Percentiles rank a stretch among this genome's conserved stretches.
Evolutionary conservation across 208 protist species (phyloP).

Genomic region (Leptomonas seymouri): DNA sequence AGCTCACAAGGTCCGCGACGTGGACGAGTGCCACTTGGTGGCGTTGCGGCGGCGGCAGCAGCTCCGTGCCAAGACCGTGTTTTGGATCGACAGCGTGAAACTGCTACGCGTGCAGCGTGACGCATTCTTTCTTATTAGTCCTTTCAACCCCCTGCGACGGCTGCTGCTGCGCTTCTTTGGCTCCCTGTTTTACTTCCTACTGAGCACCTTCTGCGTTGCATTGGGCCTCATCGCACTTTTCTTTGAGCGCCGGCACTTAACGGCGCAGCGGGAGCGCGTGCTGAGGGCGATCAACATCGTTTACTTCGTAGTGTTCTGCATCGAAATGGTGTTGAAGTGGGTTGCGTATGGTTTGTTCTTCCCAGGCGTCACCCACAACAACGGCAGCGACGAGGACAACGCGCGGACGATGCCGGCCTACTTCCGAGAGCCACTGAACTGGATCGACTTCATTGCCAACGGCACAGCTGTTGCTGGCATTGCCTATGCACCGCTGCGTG

Average conservation of each 20-base stretch:
- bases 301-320: slow-evolving; percentile 54
- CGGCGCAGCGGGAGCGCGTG: slow-evolving; percentile 2
- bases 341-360: slow-evolving; percentile 44
- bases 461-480: slow-evolving; percentile 46
- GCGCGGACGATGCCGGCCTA: slow-evolving; percentile 29
- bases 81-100: neutral
- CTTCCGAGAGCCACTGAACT: slow-evolving; percentile 50
- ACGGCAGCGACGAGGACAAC: neutral
- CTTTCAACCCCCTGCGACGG: slow-evolving; percentile 28
- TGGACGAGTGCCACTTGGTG: neutral
- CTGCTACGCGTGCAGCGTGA: slow-evolving; percentile 6
- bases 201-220: slow-evolving; percentile 37
- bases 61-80: neutral
- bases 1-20: neutral
- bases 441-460: slow-evolving; percentile 55
- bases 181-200: slow-evolving; percentile 39
- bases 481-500: slow-evolving; percentile 39
- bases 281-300: slow-evolving; percentile 41
- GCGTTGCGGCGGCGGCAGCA: slow-evolving; percentile 8
- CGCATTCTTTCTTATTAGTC: slow-evolving; percentile 26
- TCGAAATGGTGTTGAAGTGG: slow-evolving; percentile 66
- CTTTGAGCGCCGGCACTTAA: slow-evolving; percentile 41
- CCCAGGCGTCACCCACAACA: neutral
- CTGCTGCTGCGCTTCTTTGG: slow-evolving; percentile 37
- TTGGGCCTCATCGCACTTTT: slow-evolving; percentile 57